phyloP scores from a whole-genome alignment of 495 filamentous ascomycete species.

The Eremomyces bilateralis region DNA sequence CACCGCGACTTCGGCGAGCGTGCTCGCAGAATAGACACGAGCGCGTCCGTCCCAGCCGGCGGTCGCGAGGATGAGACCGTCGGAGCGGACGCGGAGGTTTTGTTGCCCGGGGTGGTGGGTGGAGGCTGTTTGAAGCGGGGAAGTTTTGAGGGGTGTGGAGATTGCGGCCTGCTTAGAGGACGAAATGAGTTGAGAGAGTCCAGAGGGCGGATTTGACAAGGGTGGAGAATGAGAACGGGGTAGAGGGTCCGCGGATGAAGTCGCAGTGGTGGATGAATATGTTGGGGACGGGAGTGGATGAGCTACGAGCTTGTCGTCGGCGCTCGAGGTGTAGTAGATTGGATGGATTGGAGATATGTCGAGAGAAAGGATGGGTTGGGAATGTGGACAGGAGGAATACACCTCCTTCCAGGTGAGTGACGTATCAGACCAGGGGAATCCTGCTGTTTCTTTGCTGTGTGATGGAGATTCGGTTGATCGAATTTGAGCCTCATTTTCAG shows the following conservation, averaged over 20 bases:
- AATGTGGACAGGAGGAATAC: constrained; percentile 47
- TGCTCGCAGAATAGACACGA: constrained; percentile 60
- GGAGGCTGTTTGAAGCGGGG: constrained; percentile 36
- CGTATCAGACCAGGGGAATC: too few species aligned
- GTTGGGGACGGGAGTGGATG: constrained; percentile 27
- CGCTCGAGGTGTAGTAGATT: constrained; percentile 63
- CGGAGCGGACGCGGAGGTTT: constrained; percentile 48
- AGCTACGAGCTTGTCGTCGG: constrained; percentile 46
- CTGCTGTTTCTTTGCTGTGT: too few species aligned
- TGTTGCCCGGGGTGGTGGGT: constrained; percentile 89
- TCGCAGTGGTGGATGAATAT: not conserved
- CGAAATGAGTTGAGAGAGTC: constrained; percentile 13
- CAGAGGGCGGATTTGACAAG: constrained; percentile 6
- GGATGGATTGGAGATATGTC: constrained; percentile 32
- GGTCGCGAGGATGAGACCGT: constrained; percentile 69
- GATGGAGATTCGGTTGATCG: too few species aligned
- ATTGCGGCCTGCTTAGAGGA: constrained; percentile 6
- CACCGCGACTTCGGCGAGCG: constrained; percentile 75
- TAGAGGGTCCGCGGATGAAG: constrained; percentile 3
- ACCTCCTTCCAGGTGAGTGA: constrained; percentile 32
- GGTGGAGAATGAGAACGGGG: not conserved
- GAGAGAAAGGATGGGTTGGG: constrained; percentile 70
- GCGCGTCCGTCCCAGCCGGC: constrained; percentile 79
- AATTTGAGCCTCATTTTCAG: too few species aligned
- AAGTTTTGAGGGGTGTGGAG: constrained; percentile 10